Percentiles rank a stretch among this genome's conserved stretches.
These are phyloP conservation scores for Volvariella volvacea DNA, from an alignment of 1,284 basidiomycete species.

Conservation along the genomic window DNA sequence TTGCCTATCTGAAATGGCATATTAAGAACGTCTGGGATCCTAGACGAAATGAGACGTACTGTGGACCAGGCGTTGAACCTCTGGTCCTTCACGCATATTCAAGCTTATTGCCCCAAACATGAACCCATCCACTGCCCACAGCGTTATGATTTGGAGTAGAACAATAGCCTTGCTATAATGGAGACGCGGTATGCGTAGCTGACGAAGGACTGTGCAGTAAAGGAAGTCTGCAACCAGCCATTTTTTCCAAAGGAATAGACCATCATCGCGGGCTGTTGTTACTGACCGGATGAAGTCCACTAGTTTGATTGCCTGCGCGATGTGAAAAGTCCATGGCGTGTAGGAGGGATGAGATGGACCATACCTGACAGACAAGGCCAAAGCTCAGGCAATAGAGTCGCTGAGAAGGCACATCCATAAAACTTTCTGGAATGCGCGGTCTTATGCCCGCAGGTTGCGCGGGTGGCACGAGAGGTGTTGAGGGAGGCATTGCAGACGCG, in stretches of 20 bases:
- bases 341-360: constrained; percentile 7
- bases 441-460: constrained; percentile 9
- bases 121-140: constrained; percentile 60
- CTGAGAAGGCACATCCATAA: constrained; percentile 51
- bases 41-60: too few relatives aligned
- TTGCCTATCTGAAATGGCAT: constrained; percentile 20
- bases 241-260: constrained; percentile 44
- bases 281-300: constrained; percentile 53
- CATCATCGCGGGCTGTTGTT: constrained; percentile 30
- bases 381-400: constrained; percentile 51
- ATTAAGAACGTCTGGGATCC: not conserved
- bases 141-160: constrained; percentile 46
- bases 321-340: constrained; percentile 2
- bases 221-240: constrained; percentile 67
- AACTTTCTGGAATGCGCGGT: constrained; percentile 45
- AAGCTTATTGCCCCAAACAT: constrained; percentile 66
- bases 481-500: too few relatives aligned
- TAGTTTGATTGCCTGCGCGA: constrained; percentile 53
- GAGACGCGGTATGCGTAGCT: constrained; percentile 73
- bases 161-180: constrained; percentile 60
- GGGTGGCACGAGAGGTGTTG: not conserved
- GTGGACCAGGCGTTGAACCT: too few relatives aligned
- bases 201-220: constrained; percentile 53
- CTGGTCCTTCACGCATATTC: constrained; percentile 25
- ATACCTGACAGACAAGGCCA: constrained; percentile 47